A percentile compares a stretch with the other conserved stretches of the same genome.
phyloP scores from a whole-genome alignment of 306 rosid species.

The Dalbergia cultrata region DNA sequence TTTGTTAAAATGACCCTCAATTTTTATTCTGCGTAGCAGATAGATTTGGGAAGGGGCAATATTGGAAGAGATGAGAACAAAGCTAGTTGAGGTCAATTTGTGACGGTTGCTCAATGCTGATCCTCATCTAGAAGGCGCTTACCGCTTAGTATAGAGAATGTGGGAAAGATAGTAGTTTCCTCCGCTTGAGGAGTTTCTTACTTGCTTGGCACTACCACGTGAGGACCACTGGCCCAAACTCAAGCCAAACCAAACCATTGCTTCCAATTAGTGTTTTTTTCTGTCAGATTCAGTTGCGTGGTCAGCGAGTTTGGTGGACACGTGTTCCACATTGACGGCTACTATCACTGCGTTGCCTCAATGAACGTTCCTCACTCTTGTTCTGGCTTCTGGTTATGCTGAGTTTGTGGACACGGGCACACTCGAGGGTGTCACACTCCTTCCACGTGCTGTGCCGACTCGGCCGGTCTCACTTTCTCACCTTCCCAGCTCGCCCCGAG shows the following conservation, averaged over 20 bases:
- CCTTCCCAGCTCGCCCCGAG: background rate
- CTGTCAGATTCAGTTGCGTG: constrained; percentile 54
- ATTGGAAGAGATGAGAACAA: background rate
- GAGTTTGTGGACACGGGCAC: constrained; percentile 35
- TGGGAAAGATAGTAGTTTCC: background rate
- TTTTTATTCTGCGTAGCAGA: no score
- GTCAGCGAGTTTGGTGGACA: constrained; percentile 48
- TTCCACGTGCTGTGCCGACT: constrained; percentile 44
- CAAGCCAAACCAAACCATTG: background rate
- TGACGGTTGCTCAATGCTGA: background rate
- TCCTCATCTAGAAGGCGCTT: background rate
- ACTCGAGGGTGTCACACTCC: background rate
- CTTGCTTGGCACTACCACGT: background rate
- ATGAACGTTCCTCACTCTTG: constrained; percentile 39
- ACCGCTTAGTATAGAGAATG: background rate
- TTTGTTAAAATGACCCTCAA: no score
- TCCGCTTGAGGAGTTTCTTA: background rate
- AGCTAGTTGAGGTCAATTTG: background rate
- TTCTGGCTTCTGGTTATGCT: background rate
- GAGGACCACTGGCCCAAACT: constrained; percentile 45
- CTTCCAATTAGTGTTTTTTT: constrained; percentile 42
- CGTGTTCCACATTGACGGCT: constrained; percentile 57
- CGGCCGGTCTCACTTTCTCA: background rate
- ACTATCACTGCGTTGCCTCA: background rate
- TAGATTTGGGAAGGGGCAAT: background rate